Base-by-base conservation (phyloP, 169 alveolate species). In the Plasmodium yoelii region DNA sequence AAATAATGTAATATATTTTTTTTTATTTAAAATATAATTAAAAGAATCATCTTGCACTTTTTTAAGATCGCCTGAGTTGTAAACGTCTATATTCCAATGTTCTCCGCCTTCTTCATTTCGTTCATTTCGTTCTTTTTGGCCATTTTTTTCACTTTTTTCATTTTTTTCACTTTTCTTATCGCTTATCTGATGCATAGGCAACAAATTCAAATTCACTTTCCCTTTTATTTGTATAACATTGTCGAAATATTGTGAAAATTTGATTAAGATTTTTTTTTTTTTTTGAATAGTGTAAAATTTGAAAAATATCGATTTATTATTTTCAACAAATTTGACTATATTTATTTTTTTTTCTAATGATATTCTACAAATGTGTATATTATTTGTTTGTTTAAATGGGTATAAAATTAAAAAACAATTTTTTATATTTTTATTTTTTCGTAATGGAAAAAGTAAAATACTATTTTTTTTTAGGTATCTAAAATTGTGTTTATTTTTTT, bases 391-490 rank as follows among this genome's bases (percentile, higher is more conserved):
- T 15, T 55, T 47, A 61, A 46, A 67, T 10, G 90, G 71, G 6
- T 67, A 53, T 10, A 80, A 26, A 42, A 80, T 12, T 1, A 64
- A 59, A 59, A 80, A 80, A 18, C 49, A 65, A n/a, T 80, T 68
- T 69, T 39, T 80, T 0, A 80, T 26, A 39, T 64, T 56, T 22
- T 80, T 80, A 60, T 80, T 64, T 28, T 80, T 80, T 24, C 90
- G 9, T 28, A 80, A 28, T 6, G 90, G 82, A n/a, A 80, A 80
- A 18, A 51, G 34, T 1, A 1, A 22, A 5, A 80, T 39, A 46
- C 64, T 80, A 19, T 80, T 80, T 22, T 60, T 42, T 39, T 61
- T 24, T 53, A 80, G 22, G n/a, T n/a, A 39, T 6, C 90, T 60
- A 59, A 80, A 24, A 0, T 12, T n/a, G n/a, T 69, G 51, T 8